These are phyloP conservation scores for Andrographis paniculata DNA, from an alignment of 305 asterid species.

Conservation along the genomic window DNA sequence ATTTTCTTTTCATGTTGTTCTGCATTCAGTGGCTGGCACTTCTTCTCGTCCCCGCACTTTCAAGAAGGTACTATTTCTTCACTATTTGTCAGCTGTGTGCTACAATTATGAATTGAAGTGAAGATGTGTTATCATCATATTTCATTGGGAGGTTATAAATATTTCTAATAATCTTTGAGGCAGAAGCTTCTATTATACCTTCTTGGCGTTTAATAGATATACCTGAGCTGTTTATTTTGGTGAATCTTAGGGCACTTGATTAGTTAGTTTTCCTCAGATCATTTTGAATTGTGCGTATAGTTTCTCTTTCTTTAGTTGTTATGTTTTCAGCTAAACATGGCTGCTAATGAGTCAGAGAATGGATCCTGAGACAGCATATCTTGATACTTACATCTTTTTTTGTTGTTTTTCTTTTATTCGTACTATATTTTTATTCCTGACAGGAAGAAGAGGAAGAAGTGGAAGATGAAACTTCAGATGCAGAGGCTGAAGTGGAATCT, in stretches of 20 bases:
- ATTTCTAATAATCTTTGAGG: neutral
- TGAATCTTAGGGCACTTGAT: too few species aligned
- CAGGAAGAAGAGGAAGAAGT: slow-evolving; percentile 45
- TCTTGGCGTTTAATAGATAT: neutral
- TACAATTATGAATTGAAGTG: too few species aligned
- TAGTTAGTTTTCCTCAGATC: too few species aligned
- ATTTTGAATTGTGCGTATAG: too few species aligned
- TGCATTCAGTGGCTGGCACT: slow-evolving; percentile 6
- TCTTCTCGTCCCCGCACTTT: slow-evolving; percentile 14
- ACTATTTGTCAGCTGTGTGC: neutral
- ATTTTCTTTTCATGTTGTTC: neutral
- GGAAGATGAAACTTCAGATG: slow-evolving; percentile 51
- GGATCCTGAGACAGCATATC: too few species aligned
- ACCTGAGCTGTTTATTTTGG: neutral
- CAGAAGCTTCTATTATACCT: neutral
- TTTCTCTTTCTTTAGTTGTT: too few species aligned
- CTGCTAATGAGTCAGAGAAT: too few species aligned
- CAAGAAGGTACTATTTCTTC: slow-evolving; percentile 5
- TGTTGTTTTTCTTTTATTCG: too few species aligned
- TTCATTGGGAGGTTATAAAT: neutral
- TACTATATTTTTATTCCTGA: too few species aligned
- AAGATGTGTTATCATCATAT: too few species aligned
- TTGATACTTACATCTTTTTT: too few species aligned
- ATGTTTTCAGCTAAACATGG: too few species aligned
- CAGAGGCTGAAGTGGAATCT: slow-evolving; percentile 68